Evolutionary conservation across 208 protist genomes (phyloP), one percentile per base, ranked within the genome.

Genomic region (Acanthamoeba sp.): DNA sequence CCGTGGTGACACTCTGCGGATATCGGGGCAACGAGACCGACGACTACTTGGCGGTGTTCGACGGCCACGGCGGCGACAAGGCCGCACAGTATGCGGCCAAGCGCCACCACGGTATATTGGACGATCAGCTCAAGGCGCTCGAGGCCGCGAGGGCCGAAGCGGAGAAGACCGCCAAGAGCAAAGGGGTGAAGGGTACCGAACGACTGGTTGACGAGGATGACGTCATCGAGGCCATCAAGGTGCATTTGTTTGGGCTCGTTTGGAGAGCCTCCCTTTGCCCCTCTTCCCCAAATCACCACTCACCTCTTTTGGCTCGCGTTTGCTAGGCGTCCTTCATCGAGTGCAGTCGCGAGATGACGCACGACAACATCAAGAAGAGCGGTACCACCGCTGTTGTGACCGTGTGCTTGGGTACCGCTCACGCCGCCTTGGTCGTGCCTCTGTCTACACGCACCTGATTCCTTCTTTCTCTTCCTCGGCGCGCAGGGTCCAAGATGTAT

Each of bases 21-120:
- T 96, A 94, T 59, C 48, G 95, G 42, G 73, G 82, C 57, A 82
- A 93, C 10, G 36, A 34, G 16, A 95, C 96, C 36, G 95, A 96
- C 24, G 95, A 96, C 32, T 96, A 95, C 38, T 69, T 96, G 42
- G 95, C 93, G 38, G 48, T 96, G 7, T 96, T 96, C 87, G 95
- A 96, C 34, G 95, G 95, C 50, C 91, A 89, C 34, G 80, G 91
- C 38, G 80, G 94, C 32, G 57, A 24, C 7, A 93, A 96, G 14
- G 92, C 78, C 29, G 59, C 95, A 0, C 45, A 64, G 10, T 32
- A 80, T n/a, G 82, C 93, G 0, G 50, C 87, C 10, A 59, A 42
- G 1, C 62, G 91, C 10, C 27, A 94, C 20, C 95, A 95, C 71
- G 59, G 69, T 24, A 27, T 76, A 16, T 55, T 96, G 16, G 45